Base-by-base conservation (phyloP, 164 flowering plant species). In the Kalanchoe fedtschenkoi region DNA sequence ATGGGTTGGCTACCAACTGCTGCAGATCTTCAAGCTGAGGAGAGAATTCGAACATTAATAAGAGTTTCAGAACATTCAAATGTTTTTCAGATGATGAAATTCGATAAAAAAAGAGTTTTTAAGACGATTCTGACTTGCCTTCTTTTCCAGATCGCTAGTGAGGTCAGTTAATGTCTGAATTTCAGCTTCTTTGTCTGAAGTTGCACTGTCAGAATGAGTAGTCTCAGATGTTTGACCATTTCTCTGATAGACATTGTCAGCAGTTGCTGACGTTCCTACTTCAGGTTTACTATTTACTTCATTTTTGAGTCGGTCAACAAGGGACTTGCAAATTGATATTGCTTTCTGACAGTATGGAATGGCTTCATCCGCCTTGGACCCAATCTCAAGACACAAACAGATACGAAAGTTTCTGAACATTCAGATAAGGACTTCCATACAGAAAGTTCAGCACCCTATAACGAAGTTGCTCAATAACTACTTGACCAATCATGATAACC, bases 1-100 rank as follows among this genome's bases (percentile, higher is more conserved):
- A 71, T 38, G 98, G 93, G 66, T 80, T 84, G 26, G 70, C 63
- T 26, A 72, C 80, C 30, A 75, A 73, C 76, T 82, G 96, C 60
- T 86, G 85, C 44, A 95, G 74, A 77, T 95, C 99, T 78, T 95
- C 99, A 62, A 85, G 89, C 99, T 95, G 88, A 19, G 30, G 38
- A 37, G 41, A 74, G 80, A 58, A 59, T 47, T 39, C 28, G 41
- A 37, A 32, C 35, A 47, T 47, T 2, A 6, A 58, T 5, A 13
- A 57, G 6, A 28, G 30, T 16, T 1, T 17, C 24, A 56, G 19
- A 17, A 29, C 14, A 34, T 15, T 16, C 21, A 22, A 16, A 70
- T 17, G 38, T 26, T 4, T 35, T n/a, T n/a, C n/a, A n/a, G n/a
- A 61, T 38, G 17, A 6, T 22, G 1, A 17, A 19, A 39, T 38